Percentiles rank a stretch among this genome's conserved stretches.
These are phyloP conservation scores for Nakaseomyces sp. DNA, from an alignment of 1,139 yeast genomes.

Conservation along the genomic window DNA sequence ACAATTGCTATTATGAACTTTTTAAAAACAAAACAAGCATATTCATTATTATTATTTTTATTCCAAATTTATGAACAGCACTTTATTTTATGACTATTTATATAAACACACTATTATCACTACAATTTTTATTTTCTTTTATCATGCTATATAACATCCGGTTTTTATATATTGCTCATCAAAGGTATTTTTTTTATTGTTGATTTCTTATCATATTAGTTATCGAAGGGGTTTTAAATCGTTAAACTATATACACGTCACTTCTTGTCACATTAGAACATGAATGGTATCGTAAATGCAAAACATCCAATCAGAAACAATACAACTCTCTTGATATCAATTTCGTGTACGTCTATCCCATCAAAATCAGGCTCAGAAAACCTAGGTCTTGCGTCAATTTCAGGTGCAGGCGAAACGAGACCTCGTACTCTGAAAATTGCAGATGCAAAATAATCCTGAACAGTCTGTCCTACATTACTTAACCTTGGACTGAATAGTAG, in stretches of 20 bases:
- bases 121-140: background rate
- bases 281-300: conserved; percentile 7
- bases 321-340: conserved; percentile 2
- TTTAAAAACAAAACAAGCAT: too few species aligned
- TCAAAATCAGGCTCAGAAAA: conserved; percentile 7
- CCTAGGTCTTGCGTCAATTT: background rate
- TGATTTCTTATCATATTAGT: background rate
- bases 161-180: background rate
- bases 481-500: background rate
- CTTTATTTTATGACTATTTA: too few species aligned
- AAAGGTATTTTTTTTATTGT: background rate
- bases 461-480: background rate
- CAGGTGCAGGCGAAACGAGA: background rate
- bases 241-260: background rate
- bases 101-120: too few species aligned
- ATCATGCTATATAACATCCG: too few species aligned
- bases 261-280: background rate
- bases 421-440: background rate
- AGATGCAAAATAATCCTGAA: background rate
- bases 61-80: too few species aligned
- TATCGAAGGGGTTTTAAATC: background rate
- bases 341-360: conserved; percentile 4
- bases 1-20: too few species aligned
- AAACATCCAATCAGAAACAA: conserved; percentile 3
- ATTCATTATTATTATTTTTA: too few species aligned